These are phyloP conservation scores for Myotisia sp. DNA, from an alignment of 2,329 filamentous ascomycete genomes.

Conservation along the genomic window DNA sequence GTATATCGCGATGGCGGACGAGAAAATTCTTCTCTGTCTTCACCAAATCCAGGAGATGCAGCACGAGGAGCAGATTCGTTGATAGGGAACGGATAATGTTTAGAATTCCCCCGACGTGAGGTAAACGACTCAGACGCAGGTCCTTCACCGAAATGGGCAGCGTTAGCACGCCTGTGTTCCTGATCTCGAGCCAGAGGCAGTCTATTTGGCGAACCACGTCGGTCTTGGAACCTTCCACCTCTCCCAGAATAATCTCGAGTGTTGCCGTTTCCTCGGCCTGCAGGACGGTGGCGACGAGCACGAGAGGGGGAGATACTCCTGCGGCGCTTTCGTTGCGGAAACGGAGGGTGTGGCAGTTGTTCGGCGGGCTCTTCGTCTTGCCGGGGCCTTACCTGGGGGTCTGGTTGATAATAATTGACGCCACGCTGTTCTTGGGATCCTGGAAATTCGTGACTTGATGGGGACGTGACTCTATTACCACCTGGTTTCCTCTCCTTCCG, in stretches of 20 bases:
- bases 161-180: conserved; percentile 18
- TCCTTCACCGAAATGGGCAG: conserved; percentile 14
- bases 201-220: conserved; percentile 21
- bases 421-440: conserved; percentile 13
- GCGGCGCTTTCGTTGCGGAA: conserved; percentile 27
- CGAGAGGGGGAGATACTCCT: conserved; percentile 27
- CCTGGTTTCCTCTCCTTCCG: conserved; percentile 15
- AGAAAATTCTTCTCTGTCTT: conserved; percentile 17
- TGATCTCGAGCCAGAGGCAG: conserved; percentile 23
- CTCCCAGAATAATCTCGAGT: conserved; percentile 25
- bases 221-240: conserved; percentile 23
- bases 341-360: conserved; percentile 15
- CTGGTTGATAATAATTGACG: conserved; percentile 12
- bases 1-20: conserved; percentile 23
- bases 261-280: conserved; percentile 21
- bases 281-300: conserved; percentile 18
- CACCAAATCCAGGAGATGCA: conserved; percentile 2
- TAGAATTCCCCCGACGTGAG: conserved; percentile 17
- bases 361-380: conserved; percentile 22
- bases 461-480: conserved; percentile 15
- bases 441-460: conserved; percentile 6
- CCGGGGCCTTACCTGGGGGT: conserved; percentile 14
- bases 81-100: conserved; percentile 16
- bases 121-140: conserved; percentile 16
- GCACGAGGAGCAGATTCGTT: conserved; percentile 5